Percentiles rank a stretch among this genome's conserved stretches.
Evolutionary conservation across 805 yeast species (phyloP).

Genomic region (Starmerella riodocensis): DNA sequence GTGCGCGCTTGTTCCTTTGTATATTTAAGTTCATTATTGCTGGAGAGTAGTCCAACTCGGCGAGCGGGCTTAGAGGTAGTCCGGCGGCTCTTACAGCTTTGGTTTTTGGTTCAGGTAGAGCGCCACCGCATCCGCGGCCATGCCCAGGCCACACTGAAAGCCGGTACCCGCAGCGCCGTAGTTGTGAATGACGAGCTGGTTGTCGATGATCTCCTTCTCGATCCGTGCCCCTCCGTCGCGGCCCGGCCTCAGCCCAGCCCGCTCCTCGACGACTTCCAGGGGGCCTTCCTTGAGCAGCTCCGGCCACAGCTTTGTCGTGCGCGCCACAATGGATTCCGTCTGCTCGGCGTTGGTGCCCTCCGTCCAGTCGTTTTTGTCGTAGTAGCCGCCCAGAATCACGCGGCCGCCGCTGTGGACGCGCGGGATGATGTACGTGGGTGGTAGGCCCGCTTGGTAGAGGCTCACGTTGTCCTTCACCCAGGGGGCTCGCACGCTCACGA

Average conservation of each 20-base stretch:
- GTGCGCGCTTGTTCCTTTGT: no score
- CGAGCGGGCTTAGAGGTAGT: no score
- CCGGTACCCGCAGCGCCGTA: slow-evolving; percentile 74
- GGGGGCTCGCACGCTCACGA: slow-evolving; percentile 58
- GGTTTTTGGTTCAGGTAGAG: slow-evolving; percentile 13
- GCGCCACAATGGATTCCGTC: slow-evolving; percentile 45
- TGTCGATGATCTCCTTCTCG: slow-evolving; percentile 38
- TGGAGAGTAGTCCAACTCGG: no score
- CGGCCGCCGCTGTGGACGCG: slow-evolving; percentile 56
- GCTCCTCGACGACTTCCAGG: slow-evolving; percentile 46
- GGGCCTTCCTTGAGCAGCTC: slow-evolving; percentile 31
- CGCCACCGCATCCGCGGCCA: slow-evolving; percentile 36
- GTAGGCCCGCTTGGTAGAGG: slow-evolving; percentile 9
- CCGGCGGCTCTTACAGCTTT: slow-evolving; percentile 2
- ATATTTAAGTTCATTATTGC: no score
- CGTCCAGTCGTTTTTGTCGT: slow-evolving; percentile 51
- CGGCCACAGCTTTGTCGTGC: slow-evolving; percentile 40
- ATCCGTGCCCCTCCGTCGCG: slow-evolving; percentile 65
- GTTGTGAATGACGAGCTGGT: slow-evolving; percentile 45
- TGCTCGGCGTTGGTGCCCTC: slow-evolving; percentile 45
- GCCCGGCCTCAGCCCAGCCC: slow-evolving; percentile 65
- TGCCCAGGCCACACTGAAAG: slow-evolving; percentile 58
- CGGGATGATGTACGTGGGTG: slow-evolving; percentile 57
- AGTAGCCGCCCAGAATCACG: slow-evolving; percentile 61
- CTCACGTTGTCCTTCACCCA: slow-evolving; percentile 44